A percentile compares a stretch with the other conserved stretches of the same genome.
These are phyloP conservation scores for Thraustotheca clavata DNA, from an alignment of 352 stramenopile genomes.

Conservation along the genomic window DNA sequence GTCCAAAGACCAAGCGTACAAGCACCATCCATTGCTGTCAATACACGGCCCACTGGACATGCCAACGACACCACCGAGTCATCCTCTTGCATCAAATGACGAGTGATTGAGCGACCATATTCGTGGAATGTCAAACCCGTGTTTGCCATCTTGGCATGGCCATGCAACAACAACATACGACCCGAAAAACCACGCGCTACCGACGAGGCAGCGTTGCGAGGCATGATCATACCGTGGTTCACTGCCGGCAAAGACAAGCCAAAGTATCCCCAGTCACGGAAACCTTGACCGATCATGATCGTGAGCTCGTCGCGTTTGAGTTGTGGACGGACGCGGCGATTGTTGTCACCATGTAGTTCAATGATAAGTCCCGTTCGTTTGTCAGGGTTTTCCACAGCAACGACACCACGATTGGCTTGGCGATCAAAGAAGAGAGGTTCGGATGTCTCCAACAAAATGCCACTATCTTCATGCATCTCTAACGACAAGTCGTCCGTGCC, in stretches of 20 bases:
- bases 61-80: constrained; percentile 24
- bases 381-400: neutral
- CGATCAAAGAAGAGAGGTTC: constrained; percentile 4
- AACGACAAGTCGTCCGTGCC: constrained; percentile 10
- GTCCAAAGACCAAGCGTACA: constrained; percentile 12
- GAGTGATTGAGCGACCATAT: constrained; percentile 44
- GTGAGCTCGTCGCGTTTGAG: constrained; percentile 7
- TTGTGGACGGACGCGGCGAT: neutral
- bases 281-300: constrained; percentile 4
- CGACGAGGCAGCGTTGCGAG: neutral
- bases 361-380: constrained; percentile 5
- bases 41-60: constrained; percentile 20
- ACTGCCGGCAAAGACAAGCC: neutral
- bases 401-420: neutral
- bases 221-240: constrained; percentile 15
- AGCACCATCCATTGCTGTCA: neutral
- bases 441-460: neutral
- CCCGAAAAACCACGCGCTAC: neutral
- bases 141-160: constrained; percentile 41
- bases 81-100: constrained; percentile 36
- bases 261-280: neutral
- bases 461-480: constrained; percentile 3
- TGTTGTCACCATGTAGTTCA: neutral
- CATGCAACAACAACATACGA: constrained; percentile 41
- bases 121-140: constrained; percentile 44